Evolutionary conservation across 768 basidiomycete genomes (phyloP).

Genomic region (Auricularia sp.): DNA sequence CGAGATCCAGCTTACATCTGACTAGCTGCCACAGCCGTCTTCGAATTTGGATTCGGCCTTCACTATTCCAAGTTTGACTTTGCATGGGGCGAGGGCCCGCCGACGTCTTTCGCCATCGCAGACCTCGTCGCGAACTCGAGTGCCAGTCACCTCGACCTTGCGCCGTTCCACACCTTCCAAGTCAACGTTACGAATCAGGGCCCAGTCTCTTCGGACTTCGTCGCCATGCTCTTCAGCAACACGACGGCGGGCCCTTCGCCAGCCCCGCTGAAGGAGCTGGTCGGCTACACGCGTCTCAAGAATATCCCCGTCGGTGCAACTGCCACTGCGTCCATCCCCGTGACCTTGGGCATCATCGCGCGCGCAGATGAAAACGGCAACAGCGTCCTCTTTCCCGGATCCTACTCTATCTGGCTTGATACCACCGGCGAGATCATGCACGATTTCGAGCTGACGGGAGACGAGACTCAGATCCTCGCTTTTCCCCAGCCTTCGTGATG

Average conservation of each 20-base stretch:
- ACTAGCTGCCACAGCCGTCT: neutral
- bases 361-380: constrained; percentile 38
- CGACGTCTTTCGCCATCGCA: constrained; percentile 30
- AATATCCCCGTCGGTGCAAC: constrained; percentile 20
- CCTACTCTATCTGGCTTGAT: constrained; percentile 34
- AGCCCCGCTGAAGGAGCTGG: constrained; percentile 41
- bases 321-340: constrained; percentile 25
- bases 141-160: constrained; percentile 27
- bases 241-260: constrained; percentile 40
- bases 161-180: constrained; percentile 38
- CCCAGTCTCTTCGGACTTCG: constrained; percentile 40
- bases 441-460: constrained; percentile 34
- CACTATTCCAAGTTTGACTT: constrained; percentile 41
- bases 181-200: constrained; percentile 41
- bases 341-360: constrained; percentile 40
- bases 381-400: constrained; percentile 35
- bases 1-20: too few relatives aligned
- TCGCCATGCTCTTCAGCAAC: constrained; percentile 41
- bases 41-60: neutral
- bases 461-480: constrained; percentile 27
- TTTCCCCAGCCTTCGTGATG: constrained; percentile 33
- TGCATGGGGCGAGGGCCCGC: constrained; percentile 33
- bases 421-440: constrained; percentile 28
- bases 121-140: constrained; percentile 21
- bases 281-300: constrained; percentile 37